phyloP scores from a whole-genome alignment of 1,139 yeast species.

The Candida neerlandica region DNA sequence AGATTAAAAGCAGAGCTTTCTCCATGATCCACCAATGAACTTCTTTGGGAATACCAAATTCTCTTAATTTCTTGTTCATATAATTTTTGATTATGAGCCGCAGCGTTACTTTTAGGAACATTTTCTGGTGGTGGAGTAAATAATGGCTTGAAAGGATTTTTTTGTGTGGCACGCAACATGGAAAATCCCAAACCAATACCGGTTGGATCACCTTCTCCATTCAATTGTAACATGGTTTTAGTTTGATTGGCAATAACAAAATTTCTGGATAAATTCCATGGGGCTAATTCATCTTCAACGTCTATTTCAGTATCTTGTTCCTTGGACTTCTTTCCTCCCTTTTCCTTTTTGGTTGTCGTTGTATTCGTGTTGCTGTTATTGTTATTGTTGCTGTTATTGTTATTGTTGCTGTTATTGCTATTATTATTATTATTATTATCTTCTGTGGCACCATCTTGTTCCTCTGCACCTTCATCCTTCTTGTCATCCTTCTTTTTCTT shows the following conservation, averaged over 20 bases:
- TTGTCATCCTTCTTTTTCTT: conserved; percentile 19
- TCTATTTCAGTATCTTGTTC: conserved; percentile 45
- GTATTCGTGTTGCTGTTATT: conserved; percentile 9
- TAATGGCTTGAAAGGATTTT: conserved; percentile 85
- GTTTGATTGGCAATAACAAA: conserved; percentile 94
- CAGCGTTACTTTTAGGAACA: conserved; percentile 50
- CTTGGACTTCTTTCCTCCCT: conserved; percentile 28
- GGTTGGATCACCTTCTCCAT: conserved; percentile 97
- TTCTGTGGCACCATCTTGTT: conserved; percentile 41
- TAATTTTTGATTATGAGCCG: conserved; percentile 85
- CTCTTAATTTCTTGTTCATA: conserved; percentile 89
- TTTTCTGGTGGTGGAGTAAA: conserved; percentile 48
- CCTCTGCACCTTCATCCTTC: conserved; percentile 19
- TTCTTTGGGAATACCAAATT: conserved; percentile 89
- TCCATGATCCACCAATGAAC: conserved; percentile 53
- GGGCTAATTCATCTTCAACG: conserved; percentile 83
- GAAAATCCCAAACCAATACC: conserved; percentile 91
- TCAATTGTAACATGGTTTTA: conserved; percentile 92
- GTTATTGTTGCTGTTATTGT: conserved; percentile 20
- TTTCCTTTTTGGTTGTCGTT: conserved; percentile 23
- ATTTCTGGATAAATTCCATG: conserved; percentile 91
- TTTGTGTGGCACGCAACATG: conserved; percentile 90
- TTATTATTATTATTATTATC: conserved; percentile 24
- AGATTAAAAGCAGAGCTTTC: conserved; percentile 23
- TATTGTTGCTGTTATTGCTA: conserved; percentile 11